Base-by-base conservation (phyloP, 139 green algal genomes). In the Bryopsis sp. region DNA sequence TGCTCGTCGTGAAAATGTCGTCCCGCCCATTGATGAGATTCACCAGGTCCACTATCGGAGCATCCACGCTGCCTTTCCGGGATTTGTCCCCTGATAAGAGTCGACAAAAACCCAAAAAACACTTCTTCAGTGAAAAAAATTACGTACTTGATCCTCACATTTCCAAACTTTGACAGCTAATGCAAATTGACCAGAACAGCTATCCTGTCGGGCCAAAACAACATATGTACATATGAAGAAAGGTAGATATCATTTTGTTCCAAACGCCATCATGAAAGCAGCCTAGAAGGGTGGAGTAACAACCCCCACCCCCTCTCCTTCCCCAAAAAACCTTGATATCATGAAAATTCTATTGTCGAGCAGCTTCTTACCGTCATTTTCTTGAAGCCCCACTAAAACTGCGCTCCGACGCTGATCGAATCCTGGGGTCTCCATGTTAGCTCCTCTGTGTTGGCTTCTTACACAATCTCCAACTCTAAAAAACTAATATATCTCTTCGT, bases 21-120 rank as follows among this genome's bases (percentile, higher is more conserved):
- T 54, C 39, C 64, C 81, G 76, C 1, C 19, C 50, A 57, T 91
- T 91, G 71, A 91, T 79, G 8, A 74, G 24, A 1, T 72, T 47
- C 24, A 89, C 73, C 33, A 91, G 64, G 31, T 54, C 58, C 1
- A 61, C 37, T 3, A 86, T 83, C 7, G 77, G 76, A n/a, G 60
- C 75, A 74, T 91, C 85, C 26, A 91, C 71, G 32, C 77, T 78
- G 59, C 85, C 85, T 60, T 88, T 88, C 22, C 78, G 63, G 5
- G 79, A 87, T 58, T 81, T 88, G 78, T 91, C 85, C n/a, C 59
- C 75, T 82, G 67, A 61, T 37, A 62, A 43, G 35, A 68, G 28
- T 48, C 15, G 24, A 48, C 11, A 15, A 6, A 7, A 38, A 68
- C 15, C 15, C 35, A 22, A 68, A 35, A 37, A 4, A 73, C 5